Evolutionary conservation across 768 basidiomycete genomes (phyloP), one percentile per base, ranked within the genome.

Genomic region (Tulasnella sp.): DNA sequence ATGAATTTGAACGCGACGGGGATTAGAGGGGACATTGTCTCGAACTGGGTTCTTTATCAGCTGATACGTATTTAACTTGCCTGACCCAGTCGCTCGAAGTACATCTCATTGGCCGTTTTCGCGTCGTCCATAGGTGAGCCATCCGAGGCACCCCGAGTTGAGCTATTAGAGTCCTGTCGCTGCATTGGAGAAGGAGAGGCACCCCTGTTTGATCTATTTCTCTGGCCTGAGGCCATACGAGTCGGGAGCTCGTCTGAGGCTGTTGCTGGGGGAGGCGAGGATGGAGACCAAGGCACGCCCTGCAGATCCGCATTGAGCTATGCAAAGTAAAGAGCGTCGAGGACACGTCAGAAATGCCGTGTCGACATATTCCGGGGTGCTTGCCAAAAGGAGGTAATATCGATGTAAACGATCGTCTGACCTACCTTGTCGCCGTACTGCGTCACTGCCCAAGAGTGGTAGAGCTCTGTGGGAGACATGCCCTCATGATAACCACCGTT

Each of bases 361-460:
- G 34, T 38, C 15, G 5, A 38, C 34, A 15, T 38, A 38, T 38
- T 38, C 15, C 34, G 34, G 34, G 34, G 34, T 38, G 34, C 34
- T 38, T 38, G 34, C 34, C 34, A 38, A 38, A 38, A 38, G 34
- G 15, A 38, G 34, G 34, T 15, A 38, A 38, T 5, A 38, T 38
- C 34, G 34, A 38, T 38, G 34, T 38, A 38, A 38, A 38, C 15
- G 34, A 38, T 38, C 34, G 34, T 38, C 34, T 38, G 34, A 38
- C 34, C 34, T 38, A 38, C 93, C 78, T 96, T 99, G 71, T 93
- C 89, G 44, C 88, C 82, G 72, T 98, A 98, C 72, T 97, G 93
- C 1, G 86, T 76, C 1, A 93, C 95, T 1, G 93, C 88, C 91
- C 94, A 96, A 41, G 81, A 86, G 68, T 91, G 89, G 71, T 97